Evolutionary conservation across 257 asterid species (phyloP), one percentile per base, ranked within the genome.

Genomic region (Dorcoceras hygrometricum): DNA sequence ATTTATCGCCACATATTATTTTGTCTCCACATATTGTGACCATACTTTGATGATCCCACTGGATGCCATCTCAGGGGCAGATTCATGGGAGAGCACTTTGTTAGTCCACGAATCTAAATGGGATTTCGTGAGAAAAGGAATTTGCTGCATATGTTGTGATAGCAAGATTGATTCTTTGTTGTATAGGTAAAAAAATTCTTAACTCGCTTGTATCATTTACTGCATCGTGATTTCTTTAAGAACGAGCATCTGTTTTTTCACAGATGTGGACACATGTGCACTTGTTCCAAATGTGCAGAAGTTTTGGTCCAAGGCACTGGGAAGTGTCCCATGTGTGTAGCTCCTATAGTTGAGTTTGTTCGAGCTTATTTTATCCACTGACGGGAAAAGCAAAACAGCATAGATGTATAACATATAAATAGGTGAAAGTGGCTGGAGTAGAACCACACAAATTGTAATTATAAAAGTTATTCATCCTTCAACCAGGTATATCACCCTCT

Each of bases 221-320:
- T n/a, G 23, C 48, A 28, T 23, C 11, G 0, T 53, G n/a, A 22
- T 18, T 23, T 3, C 32, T 34, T 8, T 8, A 36, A 62, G 16
- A 20, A 50, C 23, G 5, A 4, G 23, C 26, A 34, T 14, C 28
- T 11, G 32, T 48, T 28, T 29, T 48, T 66, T 27, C 73, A 36
- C 74, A 93, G 99, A 78, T 93, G 99, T 65, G 99, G 97, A 46
- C 99, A 93, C 91, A 86, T 93, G 91, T 90, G 97, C 80, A 72
- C 89, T 32, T 93, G 99, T 67, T 73, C 84, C n/a, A 78, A 80
- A 24, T 93, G 99, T 46, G 94, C 95, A 2, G 95, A 93, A 54
- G 67, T 59, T 50, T 69, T 90, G 79, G 84, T 90, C 71, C 70
- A 67, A 7, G 65, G 68, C 29, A 69, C 46, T 60, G 92, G 87